Evolutionary conservation across 352 stramenopile species (phyloP), one percentile per base, ranked within the genome.

Genomic region (Globisporangium sylvaticum): DNA sequence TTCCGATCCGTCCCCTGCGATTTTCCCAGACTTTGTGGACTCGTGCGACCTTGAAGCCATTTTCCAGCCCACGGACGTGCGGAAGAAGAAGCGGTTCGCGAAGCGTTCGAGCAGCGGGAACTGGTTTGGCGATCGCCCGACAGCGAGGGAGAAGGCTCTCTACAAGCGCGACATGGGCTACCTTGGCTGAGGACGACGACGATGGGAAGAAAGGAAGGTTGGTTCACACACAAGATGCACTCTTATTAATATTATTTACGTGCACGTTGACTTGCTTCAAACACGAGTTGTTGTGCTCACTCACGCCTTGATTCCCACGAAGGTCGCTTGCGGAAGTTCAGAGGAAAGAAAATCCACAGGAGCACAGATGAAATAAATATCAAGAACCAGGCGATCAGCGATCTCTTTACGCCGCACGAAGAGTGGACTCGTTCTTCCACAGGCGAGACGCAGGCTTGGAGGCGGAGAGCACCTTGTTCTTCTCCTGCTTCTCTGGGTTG

Each of bases 81-180:
- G 70, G 1, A 94, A 94, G 67, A 92, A 94, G 71, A 91, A 90
- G 64, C 81, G 80, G 31, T 96, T 94, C 56, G 68, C 77, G 32
- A 78, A 84, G 44, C 79, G 88, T n/a, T 92, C 83, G 62, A 96
- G 88, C 69, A 93, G 84, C 31, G 88, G 86, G 12, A 94, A 96
- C 73, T 96, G 88, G 88, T 76, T 94, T 29, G 83, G 80, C 8
- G 88, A 96, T 72, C 78, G 80, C 18, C 84, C 86, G 10, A 94
- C 86, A 8, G 83, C 84, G 27, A 77, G 83, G 10, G 88, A 95
- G 65, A 88, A 82, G 73, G 83, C 87, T 6, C 70, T 91, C 39
- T 95, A 95, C 73, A 89, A 90, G 64, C 81, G 75, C 50, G 88
- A 92, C 24, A 95, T 95, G 88, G 88, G 88, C 20, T 95, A 92